Base-by-base conservation (phyloP, 176 grass and related monocot species). In the Aegilops umbellulata region DNA sequence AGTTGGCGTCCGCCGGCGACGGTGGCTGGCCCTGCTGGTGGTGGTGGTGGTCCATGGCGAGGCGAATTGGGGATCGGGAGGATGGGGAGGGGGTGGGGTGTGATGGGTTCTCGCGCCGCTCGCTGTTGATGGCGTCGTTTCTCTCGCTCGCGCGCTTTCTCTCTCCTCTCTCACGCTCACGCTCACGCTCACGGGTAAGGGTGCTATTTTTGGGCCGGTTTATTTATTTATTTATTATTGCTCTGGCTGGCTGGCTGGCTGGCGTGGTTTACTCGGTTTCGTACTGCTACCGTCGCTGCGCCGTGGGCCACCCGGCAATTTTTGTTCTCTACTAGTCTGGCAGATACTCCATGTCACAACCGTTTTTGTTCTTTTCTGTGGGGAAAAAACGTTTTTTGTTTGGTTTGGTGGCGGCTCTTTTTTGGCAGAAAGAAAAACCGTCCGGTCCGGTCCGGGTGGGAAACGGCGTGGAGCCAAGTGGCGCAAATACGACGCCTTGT, bases 141-240 rank as follows among this genome's bases (percentile, higher is more conserved):
- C 66, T 41, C 61, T 87, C 83, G 89, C 85, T 62, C 90, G 70
- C 89, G 85, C 86, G 68, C 74, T 84, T 53, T 91, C 89, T 87
- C 80, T 87, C 66, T 81, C 53, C 29, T 38, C 39, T 13, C 42
- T 44, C 42, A 44, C 42, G 42, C 82, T 6, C 36, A n/a, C 32
- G 49, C n/a, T n/a, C n/a, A n/a, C 66, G 17, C 34, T 35, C 34
- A 35, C 34, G n/a, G 29, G 29, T 29, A 29, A 29, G 7, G 8
- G 23, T 24, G 51, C 51, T 55, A 26, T 26, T 41, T 83, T n/a
- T 12, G 5, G 20, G 3, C n/a, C 58, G 17, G 15, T 77, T 60
- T 81, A 17, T 81, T 69, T 70, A 42, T 42, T 42, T 42, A 42
- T 42, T 42, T 42, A 42, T 38, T 36, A 36, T 41, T 41, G 11